Conservation (phyloP, 2,329 filamentous ascomycete species). For the Aspergillus ochraceus region DNA sequence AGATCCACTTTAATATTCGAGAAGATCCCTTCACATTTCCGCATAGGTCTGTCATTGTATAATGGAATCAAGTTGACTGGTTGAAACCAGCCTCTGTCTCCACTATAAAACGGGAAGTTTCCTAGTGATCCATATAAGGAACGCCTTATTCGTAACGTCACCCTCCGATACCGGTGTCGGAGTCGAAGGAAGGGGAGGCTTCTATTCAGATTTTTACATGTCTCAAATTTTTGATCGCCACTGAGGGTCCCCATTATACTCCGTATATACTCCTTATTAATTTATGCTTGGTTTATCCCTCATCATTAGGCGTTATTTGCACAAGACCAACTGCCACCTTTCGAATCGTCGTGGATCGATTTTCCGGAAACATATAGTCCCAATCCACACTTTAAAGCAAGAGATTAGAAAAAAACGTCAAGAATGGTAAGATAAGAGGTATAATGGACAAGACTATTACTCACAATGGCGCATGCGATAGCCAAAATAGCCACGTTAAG, state of each 20-base stretch:
- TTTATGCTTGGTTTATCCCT: background rate
- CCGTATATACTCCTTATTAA: background rate
- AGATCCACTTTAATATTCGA: background rate
- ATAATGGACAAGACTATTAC: background rate
- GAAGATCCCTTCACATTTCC: background rate
- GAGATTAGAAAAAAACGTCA: too few relatives aligned
- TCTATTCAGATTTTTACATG: background rate
- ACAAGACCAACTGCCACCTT: background rate
- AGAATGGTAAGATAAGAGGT: too few relatives aligned
- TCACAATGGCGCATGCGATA: background rate
- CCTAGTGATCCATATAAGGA: background rate
- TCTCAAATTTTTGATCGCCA: background rate
- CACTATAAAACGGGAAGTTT: background rate
- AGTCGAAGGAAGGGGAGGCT: background rate
- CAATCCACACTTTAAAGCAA: background rate
- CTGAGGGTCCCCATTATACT: background rate
- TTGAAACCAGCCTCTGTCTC: background rate
- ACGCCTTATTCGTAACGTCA: background rate
- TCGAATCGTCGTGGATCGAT: background rate
- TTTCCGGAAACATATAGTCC: background rate
- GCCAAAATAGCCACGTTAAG: background rate
- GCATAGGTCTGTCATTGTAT: background rate
- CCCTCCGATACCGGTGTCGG: background rate
- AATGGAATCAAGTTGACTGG: background rate
- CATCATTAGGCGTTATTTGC: background rate